Evolutionary conservation across 495 filamentous ascomycete species (phyloP).

Genomic region (Lichina pygmaea): DNA sequence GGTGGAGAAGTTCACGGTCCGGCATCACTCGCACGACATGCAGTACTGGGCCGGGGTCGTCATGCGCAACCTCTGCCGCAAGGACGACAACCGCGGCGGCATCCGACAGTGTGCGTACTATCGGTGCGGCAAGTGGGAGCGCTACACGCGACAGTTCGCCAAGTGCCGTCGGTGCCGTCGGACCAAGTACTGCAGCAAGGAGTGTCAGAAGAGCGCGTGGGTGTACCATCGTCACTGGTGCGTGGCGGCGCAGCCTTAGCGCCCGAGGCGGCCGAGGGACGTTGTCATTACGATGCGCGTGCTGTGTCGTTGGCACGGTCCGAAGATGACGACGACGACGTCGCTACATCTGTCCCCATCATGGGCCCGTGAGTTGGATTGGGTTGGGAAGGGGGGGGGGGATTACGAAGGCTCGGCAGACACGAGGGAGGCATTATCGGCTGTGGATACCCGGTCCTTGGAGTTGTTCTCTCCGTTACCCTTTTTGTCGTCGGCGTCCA

Average conservation of each 20-base stretch:
- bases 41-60: conserved; percentile 98
- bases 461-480: too few species aligned
- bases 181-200: conserved; percentile 99
- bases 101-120: conserved; percentile 95
- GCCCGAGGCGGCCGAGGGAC: too few species aligned
- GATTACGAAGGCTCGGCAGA: too few species aligned
- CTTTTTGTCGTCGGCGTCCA: too few species aligned
- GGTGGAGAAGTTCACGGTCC: conserved; percentile 92
- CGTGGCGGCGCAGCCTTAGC: conserved; percentile 33
- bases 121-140: conserved; percentile 93
- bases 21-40: conserved; percentile 87
- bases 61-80: conserved; percentile 94
- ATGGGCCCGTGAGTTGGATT: too few species aligned
- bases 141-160: conserved; percentile 84
- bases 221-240: conserved; percentile 96
- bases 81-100: conserved; percentile 79
- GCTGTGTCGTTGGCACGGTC: too few species aligned
- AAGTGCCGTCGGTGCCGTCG: conserved; percentile 90
- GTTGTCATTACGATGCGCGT: too few species aligned
- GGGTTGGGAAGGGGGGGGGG: too few species aligned
- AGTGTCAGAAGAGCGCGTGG: conserved; percentile 98
- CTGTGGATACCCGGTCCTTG: too few species aligned
- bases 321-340: too few species aligned
- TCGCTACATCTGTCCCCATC: too few species aligned
- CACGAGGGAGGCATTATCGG: too few species aligned